Evolutionary conservation across 1,284 basidiomycete genomes (phyloP).

Genomic region (Pseudozyma sp.): DNA sequence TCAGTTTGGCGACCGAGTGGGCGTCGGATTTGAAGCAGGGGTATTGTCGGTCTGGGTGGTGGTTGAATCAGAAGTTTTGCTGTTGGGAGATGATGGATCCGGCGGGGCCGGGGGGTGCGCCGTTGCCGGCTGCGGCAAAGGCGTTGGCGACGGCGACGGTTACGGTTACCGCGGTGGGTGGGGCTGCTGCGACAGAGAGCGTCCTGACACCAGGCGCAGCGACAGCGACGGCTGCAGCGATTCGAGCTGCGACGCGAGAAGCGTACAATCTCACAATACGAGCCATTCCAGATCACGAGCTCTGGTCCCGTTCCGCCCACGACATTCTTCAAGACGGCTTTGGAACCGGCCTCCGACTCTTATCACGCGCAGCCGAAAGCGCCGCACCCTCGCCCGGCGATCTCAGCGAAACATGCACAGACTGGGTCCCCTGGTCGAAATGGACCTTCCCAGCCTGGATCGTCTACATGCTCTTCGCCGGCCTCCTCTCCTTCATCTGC

Average conservation of each 20-base stretch:
- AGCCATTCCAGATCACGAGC: conserved; percentile 16
- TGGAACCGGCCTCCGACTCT: conserved; percentile 25
- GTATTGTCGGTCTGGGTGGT: conserved; percentile 96
- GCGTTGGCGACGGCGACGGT: conserved; percentile 37
- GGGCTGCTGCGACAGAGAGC: not conserved
- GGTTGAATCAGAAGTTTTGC: conserved; percentile 97
- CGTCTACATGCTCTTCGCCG: conserved; percentile 88
- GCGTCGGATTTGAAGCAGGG: conserved; percentile 97
- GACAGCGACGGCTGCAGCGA: not conserved
- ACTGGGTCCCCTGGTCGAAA: conserved; percentile 93
- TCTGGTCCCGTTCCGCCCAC: conserved; percentile 31
- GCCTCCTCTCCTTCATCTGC: conserved; percentile 65
- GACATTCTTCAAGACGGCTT: conserved; percentile 74
- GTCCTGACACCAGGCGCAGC: conserved; percentile 16
- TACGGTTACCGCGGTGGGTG: conserved; percentile 25
- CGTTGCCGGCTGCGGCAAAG: conserved; percentile 45
- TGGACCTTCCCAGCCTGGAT: conserved; percentile 80
- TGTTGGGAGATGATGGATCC: conserved; percentile 80
- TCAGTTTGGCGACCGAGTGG: conserved; percentile 98
- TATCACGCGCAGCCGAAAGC: conserved; percentile 22
- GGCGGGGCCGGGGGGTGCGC: conserved; percentile 59
- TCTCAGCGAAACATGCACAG: conserved; percentile 79
- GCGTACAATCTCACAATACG: conserved; percentile 35
- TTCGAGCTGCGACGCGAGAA: conserved; percentile 3
- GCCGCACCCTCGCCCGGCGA: conserved; percentile 18